Conservation (phyloP, 805 yeast genomes). For the Zygoascus bituminiphila region DNA sequence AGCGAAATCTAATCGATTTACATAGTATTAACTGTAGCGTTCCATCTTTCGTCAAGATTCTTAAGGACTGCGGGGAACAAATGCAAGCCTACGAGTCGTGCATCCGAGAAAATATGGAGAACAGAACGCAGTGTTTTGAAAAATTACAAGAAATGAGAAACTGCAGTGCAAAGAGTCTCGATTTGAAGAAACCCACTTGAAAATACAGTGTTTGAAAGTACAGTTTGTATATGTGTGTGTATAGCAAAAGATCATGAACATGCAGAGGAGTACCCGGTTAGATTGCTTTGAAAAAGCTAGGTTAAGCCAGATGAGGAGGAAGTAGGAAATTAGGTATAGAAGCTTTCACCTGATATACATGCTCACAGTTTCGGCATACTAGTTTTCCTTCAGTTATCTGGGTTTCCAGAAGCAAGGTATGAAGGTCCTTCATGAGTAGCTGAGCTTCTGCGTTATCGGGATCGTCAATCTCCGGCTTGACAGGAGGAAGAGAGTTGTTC, state of each 20-base stretch:
- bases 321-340: conserved; percentile 88
- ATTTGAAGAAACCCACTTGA: conserved; percentile 9
- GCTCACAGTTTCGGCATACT: conserved; percentile 81
- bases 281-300: no score
- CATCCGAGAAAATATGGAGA: conserved; percentile 38
- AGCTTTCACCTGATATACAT: conserved; percentile 82
- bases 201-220: neutral
- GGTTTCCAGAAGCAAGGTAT: conserved; percentile 60
- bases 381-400: conserved; percentile 81
- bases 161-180: conserved; percentile 45
- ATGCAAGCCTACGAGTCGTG: conserved; percentile 62
- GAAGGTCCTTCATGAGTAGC: conserved; percentile 66
- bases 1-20: neutral
- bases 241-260: neutral
- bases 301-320: conserved; percentile 82
- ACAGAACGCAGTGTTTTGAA: conserved; percentile 44
- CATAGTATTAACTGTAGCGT: conserved; percentile 37
- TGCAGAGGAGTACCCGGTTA: no score
- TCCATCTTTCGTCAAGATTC: conserved; percentile 65
- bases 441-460: conserved; percentile 37
- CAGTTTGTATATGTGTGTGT: neutral
- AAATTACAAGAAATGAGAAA: conserved; percentile 49
- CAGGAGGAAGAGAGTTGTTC: conserved; percentile 38
- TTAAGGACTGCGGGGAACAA: conserved; percentile 48
- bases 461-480: conserved; percentile 37